A percentile compares a stretch with the other conserved stretches of the same genome.
Conservation (phyloP, 1,139 yeast genomes). For the Sugiyamaella castrensis region DNA sequence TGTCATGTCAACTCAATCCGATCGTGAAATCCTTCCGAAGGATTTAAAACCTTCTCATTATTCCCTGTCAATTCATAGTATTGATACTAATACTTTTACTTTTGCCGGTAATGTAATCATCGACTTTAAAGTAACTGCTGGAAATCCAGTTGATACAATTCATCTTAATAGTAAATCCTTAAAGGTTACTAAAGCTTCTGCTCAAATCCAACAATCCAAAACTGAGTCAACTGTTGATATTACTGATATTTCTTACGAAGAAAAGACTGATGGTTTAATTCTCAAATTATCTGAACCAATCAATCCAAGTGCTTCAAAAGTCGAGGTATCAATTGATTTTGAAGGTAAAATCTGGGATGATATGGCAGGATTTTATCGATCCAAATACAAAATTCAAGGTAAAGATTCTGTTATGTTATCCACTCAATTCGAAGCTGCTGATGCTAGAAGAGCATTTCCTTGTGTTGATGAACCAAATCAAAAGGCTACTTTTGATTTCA, state of each 20-base stretch:
- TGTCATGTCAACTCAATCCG: slow-evolving; percentile 22
- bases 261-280: slow-evolving; percentile 14
- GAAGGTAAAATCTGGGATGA: slow-evolving; percentile 53
- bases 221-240: slow-evolving; percentile 20
- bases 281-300: slow-evolving; percentile 25
- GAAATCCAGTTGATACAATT: slow-evolving; percentile 33
- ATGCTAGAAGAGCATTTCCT: slow-evolving; percentile 88
- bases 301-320: slow-evolving; percentile 27
- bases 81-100: slow-evolving; percentile 47
- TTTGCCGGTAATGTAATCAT: slow-evolving; percentile 53
- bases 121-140: slow-evolving; percentile 45
- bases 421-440: slow-evolving; percentile 88
- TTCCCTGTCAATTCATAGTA: slow-evolving; percentile 40
- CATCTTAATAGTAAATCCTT: slow-evolving; percentile 39
- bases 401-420: slow-evolving; percentile 64
- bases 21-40: slow-evolving; percentile 55
- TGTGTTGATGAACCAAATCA: slow-evolving; percentile 85
- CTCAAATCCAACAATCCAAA: slow-evolving; percentile 18
- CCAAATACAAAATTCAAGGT: slow-evolving; percentile 56
- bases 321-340: slow-evolving; percentile 43
- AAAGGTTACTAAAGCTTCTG: slow-evolving; percentile 18
- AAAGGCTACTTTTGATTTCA: slow-evolving; percentile 73
- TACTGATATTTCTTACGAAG: slow-evolving; percentile 18
- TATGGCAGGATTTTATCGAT: slow-evolving; percentile 87
- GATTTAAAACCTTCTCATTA: slow-evolving; percentile 52